Percentiles rank a stretch among this genome's conserved stretches.
Conservation (phyloP, 768 basidiomycete species). For the Strobilomyces dryophilus region DNA sequence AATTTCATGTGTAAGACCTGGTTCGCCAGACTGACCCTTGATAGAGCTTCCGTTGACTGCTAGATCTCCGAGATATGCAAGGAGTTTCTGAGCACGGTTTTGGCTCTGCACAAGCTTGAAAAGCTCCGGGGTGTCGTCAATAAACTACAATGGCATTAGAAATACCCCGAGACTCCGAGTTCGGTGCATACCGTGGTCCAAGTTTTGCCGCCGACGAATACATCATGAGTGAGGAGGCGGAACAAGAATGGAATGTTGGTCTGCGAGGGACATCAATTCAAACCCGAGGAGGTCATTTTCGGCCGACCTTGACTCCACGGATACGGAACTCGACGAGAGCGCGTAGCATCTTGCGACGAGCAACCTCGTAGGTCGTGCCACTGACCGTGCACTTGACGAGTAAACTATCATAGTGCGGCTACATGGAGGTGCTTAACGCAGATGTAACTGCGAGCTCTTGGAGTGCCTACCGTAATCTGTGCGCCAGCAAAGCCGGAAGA, state of each 20-base stretch:
- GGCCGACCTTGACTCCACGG: conserved; percentile 86
- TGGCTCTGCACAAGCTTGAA: conserved; percentile 98
- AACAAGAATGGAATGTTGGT: conserved; percentile 99
- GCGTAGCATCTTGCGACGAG: conserved; percentile 97
- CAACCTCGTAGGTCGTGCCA: conserved; percentile 98
- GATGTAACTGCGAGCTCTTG: not conserved
- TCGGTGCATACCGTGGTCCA: conserved; percentile 80
- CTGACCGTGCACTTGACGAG: conserved; percentile 95
- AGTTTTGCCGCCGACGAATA: conserved; percentile 94
- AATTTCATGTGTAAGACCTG: conserved; percentile 88
- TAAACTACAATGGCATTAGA: conserved; percentile 59
- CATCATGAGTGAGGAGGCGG: conserved; percentile 93
- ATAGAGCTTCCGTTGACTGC: conserved; percentile 98
- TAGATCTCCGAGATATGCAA: conserved; percentile 95
- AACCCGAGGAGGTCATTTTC: not conserved
- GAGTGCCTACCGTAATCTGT: conserved; percentile 80
- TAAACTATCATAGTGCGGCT: conserved; percentile 98
- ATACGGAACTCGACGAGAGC: conserved; percentile 99
- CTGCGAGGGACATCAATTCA: conserved; percentile 35
- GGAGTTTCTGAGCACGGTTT: conserved; percentile 96
- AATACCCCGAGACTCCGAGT: not conserved
- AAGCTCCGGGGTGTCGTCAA: conserved; percentile 98
- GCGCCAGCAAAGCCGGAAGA: conserved; percentile 98
- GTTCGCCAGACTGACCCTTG: conserved; percentile 94
- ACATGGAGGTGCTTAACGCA: conserved; percentile 5